A percentile compares a stretch with the other conserved stretches of the same genome.
These are phyloP conservation scores for Silene noctiflora DNA, from an alignment of 179 eudicot species.

Conservation along the genomic window DNA sequence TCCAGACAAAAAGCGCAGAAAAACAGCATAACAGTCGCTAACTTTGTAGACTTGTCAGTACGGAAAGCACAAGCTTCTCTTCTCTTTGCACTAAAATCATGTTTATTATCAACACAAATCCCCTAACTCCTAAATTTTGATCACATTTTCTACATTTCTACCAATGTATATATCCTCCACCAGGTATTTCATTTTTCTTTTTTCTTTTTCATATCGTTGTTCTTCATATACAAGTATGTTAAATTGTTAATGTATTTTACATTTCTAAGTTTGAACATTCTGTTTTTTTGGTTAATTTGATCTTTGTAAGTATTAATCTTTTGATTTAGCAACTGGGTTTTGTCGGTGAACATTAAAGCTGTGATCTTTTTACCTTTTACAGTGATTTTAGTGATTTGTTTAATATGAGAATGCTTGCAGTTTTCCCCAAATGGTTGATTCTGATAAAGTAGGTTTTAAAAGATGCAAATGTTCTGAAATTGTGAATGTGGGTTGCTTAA, in stretches of 20 bases:
- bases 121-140: neutral
- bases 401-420: neutral
- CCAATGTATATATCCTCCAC: neutral
- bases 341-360: slow-evolving; percentile 5
- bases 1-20: neutral
- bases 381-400: neutral
- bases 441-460: slow-evolving; percentile 2
- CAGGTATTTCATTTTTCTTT: neutral
- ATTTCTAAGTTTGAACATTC: neutral
- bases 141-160: too few species aligned
- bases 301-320: neutral
- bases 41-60: neutral
- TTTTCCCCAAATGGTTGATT: neutral
- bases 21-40: slow-evolving; percentile 17
- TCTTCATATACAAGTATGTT: neutral
- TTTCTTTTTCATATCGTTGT: neutral
- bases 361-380: neutral
- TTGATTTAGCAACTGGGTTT: slow-evolving; percentile 2
- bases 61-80: neutral
- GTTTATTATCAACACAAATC: neutral
- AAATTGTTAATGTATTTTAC: neutral
- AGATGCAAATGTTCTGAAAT: slow-evolving; percentile 13
- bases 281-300: neutral
- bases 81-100: neutral
- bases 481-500: neutral